Base-by-base conservation (phyloP, 495 filamentous ascomycete species). In the Trichoderma gamsii region DNA sequence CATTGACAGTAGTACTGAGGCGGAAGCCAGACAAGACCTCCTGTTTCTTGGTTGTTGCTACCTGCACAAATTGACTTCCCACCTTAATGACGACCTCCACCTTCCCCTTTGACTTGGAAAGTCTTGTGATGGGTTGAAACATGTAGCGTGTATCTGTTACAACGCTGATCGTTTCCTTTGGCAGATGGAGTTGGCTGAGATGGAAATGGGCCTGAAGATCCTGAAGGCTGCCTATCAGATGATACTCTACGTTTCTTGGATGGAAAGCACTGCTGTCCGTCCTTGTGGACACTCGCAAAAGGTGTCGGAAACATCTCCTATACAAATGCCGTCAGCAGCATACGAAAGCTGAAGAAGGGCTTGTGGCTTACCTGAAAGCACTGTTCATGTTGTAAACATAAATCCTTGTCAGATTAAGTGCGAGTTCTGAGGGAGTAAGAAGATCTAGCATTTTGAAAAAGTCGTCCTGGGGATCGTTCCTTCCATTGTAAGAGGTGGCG, bases 361-460 rank as follows among this genome's bases (percentile, higher is more conserved):
- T 13, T 61, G 27, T 61, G 35, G 23, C 73, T 65, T 75, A 80
- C 79, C 80, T 79, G 71, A 79, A 87, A 6, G 84, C 83, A 70
- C 81, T 87, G 71, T 89, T 89, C 86, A 88, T 89, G 71, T 89
- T 89, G 75, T 89, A 89, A 64, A 89, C 78, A 68, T 88, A 89
- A 23, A 86, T 76, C 64, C 85, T 77, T 15, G 79, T 77, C 5
- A 88, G 78, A 64, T 87, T 82, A 61, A 78, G 79, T 13, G 83
- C 75, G 63, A 88, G 73, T 67, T 89, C 87, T 6, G 78, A 78
- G 6, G 87, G 87, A 41, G 84, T 86, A 13, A 89, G 79, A 27
- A 77, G 75, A 69, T 87, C 84, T 21, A 88, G 72, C 68, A 82
- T 86, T 18, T 79, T 79, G 71, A 87, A 84, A 15, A 89, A 68